A percentile compares a stretch with the other conserved stretches of the same genome.
Evolutionary conservation across 306 rosid genomes (phyloP).

Genomic region (Pachyrhizus erosus): DNA sequence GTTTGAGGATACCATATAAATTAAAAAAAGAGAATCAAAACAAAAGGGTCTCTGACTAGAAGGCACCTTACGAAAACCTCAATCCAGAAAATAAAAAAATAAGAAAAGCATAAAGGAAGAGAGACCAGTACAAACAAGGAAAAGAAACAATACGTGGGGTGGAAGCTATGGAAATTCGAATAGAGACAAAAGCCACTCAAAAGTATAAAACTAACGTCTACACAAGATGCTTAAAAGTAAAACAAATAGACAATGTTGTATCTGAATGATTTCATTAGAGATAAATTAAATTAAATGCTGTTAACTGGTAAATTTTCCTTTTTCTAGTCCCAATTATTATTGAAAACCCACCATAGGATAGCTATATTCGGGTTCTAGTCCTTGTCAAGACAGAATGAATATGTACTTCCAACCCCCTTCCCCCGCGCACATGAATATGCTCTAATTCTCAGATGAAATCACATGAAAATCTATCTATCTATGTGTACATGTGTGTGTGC

Average conservation of each 20-base stretch:
- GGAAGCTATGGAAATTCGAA: constrained; percentile 9
- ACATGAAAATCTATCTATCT: neutral
- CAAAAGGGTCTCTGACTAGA: neutral
- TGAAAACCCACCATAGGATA: neutral
- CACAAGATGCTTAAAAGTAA: neutral
- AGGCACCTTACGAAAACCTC: neutral
- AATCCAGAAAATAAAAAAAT: neutral
- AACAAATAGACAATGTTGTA: neutral
- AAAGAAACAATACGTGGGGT: constrained; percentile 14
- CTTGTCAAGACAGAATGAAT: neutral
- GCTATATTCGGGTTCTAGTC: neutral
- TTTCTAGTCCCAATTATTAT: neutral
- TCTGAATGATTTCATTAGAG: neutral
- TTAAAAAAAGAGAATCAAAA: neutral
- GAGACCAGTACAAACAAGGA: constrained; percentile 12
- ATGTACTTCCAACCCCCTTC: neutral
- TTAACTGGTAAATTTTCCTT: neutral
- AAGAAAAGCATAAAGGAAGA: neutral
- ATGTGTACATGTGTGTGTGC: no score
- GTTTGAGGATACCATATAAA: constrained; percentile 17
- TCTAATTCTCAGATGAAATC: neutral
- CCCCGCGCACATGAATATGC: neutral
- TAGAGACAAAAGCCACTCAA: constrained; percentile 17
- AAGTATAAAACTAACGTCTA: neutral
- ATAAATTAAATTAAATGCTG: neutral